Percentiles rank a stretch among this genome's conserved stretches.
Conservation (phyloP, 192 early-diverging fungal species). For the Coemansia umbellata region DNA sequence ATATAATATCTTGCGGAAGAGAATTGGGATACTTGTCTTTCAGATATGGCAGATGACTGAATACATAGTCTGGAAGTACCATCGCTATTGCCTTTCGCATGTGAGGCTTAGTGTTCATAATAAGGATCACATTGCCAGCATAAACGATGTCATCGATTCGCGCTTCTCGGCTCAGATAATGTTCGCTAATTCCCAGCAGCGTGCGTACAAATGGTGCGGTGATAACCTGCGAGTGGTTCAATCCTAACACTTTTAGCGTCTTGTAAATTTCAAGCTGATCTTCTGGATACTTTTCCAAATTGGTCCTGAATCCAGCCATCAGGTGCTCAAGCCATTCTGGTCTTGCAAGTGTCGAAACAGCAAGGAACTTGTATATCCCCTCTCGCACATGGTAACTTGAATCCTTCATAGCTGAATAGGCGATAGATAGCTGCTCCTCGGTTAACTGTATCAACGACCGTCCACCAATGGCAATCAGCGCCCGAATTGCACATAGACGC, state of each 20-base stretch:
- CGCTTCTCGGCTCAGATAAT: slow-evolving; percentile 67
- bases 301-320: slow-evolving; percentile 57
- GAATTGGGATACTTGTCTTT: slow-evolving; percentile 58
- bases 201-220: slow-evolving; percentile 46
- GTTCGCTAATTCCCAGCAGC: slow-evolving; percentile 62
- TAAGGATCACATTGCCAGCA: slow-evolving; percentile 68
- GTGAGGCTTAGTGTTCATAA: slow-evolving; percentile 67
- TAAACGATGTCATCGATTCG: slow-evolving; percentile 66
- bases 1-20: slow-evolving; percentile 20
- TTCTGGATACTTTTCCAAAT: slow-evolving; percentile 62
- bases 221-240: slow-evolving; percentile 50
- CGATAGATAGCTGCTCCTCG: slow-evolving; percentile 68
- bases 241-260: slow-evolving; percentile 64
- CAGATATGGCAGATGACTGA: slow-evolving; percentile 71
- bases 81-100: slow-evolving; percentile 50
- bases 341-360: slow-evolving; percentile 49
- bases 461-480: slow-evolving; percentile 67
- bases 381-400: slow-evolving; percentile 60
- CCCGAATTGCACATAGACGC: slow-evolving; percentile 74
- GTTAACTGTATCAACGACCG: slow-evolving; percentile 56
- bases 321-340: slow-evolving; percentile 51
- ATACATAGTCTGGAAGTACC: slow-evolving; percentile 70
- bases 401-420: slow-evolving; percentile 77
- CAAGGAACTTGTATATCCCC: slow-evolving; percentile 70
- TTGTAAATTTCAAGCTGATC: slow-evolving; percentile 68